A percentile compares a stretch with the other conserved stretches of the same genome.
These are phyloP conservation scores for Umbelopsis sp. DNA, from an alignment of 192 early-diverging fungal genomes.

Conservation along the genomic window DNA sequence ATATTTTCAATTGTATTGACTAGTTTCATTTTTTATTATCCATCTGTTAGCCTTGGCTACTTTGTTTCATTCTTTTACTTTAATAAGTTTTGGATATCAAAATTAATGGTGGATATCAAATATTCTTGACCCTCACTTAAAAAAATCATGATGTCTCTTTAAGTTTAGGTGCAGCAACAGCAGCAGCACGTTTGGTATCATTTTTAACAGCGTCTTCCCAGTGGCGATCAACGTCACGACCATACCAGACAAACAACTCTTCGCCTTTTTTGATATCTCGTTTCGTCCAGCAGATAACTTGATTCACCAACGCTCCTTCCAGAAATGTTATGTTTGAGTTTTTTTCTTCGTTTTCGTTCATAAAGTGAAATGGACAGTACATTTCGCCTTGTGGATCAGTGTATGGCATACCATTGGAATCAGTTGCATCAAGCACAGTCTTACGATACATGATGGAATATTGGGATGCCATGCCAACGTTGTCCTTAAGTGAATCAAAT, in stretches of 20 bases:
- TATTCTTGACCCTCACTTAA: too few species aligned
- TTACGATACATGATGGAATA: slow-evolving; percentile 91
- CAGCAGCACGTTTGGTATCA: slow-evolving; percentile 4
- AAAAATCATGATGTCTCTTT: background rate
- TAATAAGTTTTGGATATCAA: too few species aligned
- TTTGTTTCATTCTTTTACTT: too few species aligned
- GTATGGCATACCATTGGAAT: slow-evolving; percentile 76
- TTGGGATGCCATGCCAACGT: slow-evolving; percentile 74
- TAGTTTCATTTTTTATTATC: too few species aligned
- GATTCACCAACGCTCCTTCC: slow-evolving; percentile 82
- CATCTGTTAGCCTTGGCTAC: too few species aligned
- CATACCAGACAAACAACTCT: slow-evolving; percentile 89
- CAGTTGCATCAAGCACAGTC: slow-evolving; percentile 91
- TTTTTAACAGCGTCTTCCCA: slow-evolving; percentile 49
- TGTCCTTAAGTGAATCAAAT: slow-evolving; percentile 87
- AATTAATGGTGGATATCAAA: too few species aligned
- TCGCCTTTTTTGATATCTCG: slow-evolving; percentile 70
- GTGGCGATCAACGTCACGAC: slow-evolving; percentile 78
- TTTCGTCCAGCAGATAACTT: slow-evolving; percentile 82
- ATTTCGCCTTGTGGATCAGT: slow-evolving; percentile 59
- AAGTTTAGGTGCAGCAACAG: background rate
- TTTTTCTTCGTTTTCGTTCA: slow-evolving; percentile 75
- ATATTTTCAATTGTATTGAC: too few species aligned
- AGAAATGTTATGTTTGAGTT: slow-evolving; percentile 75
- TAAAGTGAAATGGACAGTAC: slow-evolving; percentile 91